Base-by-base conservation (phyloP, 202 grass and related monocot species). In the Carex arenaria region DNA sequence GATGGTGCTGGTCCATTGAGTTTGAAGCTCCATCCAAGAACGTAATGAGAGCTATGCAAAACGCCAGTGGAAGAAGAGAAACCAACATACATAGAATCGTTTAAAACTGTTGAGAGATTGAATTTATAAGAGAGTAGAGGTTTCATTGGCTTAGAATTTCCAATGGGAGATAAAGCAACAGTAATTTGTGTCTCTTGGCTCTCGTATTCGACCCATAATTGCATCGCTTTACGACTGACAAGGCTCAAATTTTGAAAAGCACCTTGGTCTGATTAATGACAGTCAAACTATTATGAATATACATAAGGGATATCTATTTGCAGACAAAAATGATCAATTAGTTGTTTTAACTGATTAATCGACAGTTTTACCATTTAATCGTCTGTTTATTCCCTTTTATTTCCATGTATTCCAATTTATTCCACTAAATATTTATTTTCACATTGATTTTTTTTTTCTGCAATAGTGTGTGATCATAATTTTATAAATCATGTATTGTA, bases 141-240 rank as follows among this genome's bases (percentile, higher is more conserved):
- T 49, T 15, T 91, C 15, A 12, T 79, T 12, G 91, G 91, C 43
- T 97, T 93, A 79, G 69, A 4, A 26, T 18, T 87, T 40, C 73
- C 51, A 8, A 93, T 55, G 4, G 91, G 86, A 57, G 94, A 59
- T 56, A 97, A 32, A 81, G 85, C 87, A 61, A 93, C 94, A 69
- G 60, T 72, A 66, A 91, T 76, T 80, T 49, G 78, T 11, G 84
- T 56, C 30, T 87, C 15, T 0, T 17, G 53, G 79, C 86, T 77
- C 8, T 91, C 84, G 72, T 97, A 97, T 61, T 97, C 91, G 49
- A 97, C 86, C 94, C 91, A 97, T 1, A 93, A 84, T 36, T 97
- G 91, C 89, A 97, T 93, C 5, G 89, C 51, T 78, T 90, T 82
- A 67, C 73, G 83, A 81, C 91, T 91, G 31, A 75, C 80, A 1